Evolutionary conservation across 2,329 filamentous ascomycete species (phyloP).

Genomic region (Phialophora verrucosa): DNA sequence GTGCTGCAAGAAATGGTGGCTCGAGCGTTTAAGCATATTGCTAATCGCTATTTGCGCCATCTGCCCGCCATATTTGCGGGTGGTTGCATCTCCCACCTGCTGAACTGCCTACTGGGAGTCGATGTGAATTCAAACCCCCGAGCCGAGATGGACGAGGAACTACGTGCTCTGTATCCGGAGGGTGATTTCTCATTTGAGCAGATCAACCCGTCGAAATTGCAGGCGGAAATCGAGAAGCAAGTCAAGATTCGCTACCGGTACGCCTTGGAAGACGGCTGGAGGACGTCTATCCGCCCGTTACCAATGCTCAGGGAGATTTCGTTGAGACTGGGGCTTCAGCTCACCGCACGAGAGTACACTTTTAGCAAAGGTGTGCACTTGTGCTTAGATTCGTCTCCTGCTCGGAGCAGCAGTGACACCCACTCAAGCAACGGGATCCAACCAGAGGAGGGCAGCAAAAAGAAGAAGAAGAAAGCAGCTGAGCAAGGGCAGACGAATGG

Average conservation of each 20-base stretch:
- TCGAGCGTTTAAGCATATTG: conserved; percentile 93
- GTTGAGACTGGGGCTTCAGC: conserved; percentile 86
- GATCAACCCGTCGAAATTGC: conserved; percentile 74
- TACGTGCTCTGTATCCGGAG: conserved; percentile 79
- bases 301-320: conserved; percentile 89
- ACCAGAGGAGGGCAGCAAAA: conserved; percentile 56
- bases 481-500: conserved; percentile 38
- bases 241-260: conserved; percentile 77
- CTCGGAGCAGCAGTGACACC: conserved; percentile 46
- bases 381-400: conserved; percentile 42
- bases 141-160: conserved; percentile 74
- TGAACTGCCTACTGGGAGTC: conserved; percentile 89
- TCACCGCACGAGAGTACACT: conserved; percentile 76
- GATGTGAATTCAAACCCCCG: conserved; percentile 77
- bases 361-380: conserved; percentile 61
- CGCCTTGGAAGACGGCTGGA: conserved; percentile 71
- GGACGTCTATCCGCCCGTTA: conserved; percentile 69
- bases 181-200: conserved; percentile 81
- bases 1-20: conserved; percentile 90
- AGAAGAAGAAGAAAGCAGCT: conserved; percentile 59
- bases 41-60: conserved; percentile 77
- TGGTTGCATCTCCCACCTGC: conserved; percentile 79
- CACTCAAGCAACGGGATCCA: conserved; percentile 40
- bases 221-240: conserved; percentile 72
- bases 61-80: conserved; percentile 81